These are phyloP conservation scores for Tephrocybe sp. DNA, from an alignment of 768 basidiomycete genomes.

Conservation along the genomic window DNA sequence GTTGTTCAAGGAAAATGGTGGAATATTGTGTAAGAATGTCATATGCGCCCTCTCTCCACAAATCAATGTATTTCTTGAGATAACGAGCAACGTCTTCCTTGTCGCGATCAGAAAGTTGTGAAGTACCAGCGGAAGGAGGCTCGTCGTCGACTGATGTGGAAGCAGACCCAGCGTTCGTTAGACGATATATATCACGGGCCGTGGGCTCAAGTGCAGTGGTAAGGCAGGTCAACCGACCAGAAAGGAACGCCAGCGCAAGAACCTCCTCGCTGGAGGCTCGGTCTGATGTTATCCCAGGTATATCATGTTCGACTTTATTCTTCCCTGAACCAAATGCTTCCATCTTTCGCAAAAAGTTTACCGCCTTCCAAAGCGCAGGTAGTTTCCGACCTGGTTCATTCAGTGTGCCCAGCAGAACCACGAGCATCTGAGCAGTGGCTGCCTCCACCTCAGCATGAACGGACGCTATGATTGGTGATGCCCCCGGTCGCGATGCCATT, in stretches of 20 bases:
- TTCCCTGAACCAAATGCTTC: constrained; percentile 45
- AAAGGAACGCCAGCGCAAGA: constrained; percentile 83
- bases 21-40: constrained; percentile 89
- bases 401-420: constrained; percentile 73
- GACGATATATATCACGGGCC: constrained; percentile 19
- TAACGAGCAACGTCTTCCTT: constrained; percentile 73
- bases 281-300: constrained; percentile 14
- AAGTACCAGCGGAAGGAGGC: constrained; percentile 22
- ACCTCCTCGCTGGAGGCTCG: constrained; percentile 57
- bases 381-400: constrained; percentile 82
- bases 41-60: constrained; percentile 90
- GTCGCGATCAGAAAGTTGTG: constrained; percentile 38
- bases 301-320: constrained; percentile 15
- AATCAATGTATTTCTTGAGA: constrained; percentile 83
- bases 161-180: constrained; percentile 27
- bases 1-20: constrained; percentile 82
- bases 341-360: constrained; percentile 85
- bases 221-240: constrained; percentile 62
- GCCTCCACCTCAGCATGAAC: constrained; percentile 66
- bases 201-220: constrained; percentile 28
- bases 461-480: constrained; percentile 54
- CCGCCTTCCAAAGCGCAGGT: constrained; percentile 86
- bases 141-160: constrained; percentile 43
- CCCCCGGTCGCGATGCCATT: constrained; percentile 41
- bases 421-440: constrained; percentile 69